Evolutionary conservation across 371 early-diverging fungal species (phyloP).

Genomic region (Mortierella sp.): DNA sequence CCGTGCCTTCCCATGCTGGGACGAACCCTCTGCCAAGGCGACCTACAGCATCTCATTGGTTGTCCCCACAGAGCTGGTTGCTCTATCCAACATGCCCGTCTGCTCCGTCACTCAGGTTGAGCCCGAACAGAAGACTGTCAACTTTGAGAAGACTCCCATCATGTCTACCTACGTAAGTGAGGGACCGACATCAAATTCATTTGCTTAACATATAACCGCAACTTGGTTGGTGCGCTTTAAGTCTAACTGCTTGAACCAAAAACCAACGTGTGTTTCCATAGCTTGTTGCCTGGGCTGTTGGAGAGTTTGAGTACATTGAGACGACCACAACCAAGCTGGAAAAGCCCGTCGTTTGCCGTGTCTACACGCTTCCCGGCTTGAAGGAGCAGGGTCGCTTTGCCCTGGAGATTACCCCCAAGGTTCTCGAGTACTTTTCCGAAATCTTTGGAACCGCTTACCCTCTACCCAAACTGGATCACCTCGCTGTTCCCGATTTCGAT

Average conservation of each 20-base stretch:
- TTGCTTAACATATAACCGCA: too few species aligned
- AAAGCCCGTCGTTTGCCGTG: constrained; percentile 75
- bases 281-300: constrained; percentile 91
- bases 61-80: constrained; percentile 71
- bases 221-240: too few species aligned
- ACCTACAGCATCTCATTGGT: constrained; percentile 84
- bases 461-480: constrained; percentile 87
- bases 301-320: constrained; percentile 91
- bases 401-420: constrained; percentile 75
- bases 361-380: constrained; percentile 80
- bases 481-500: constrained; percentile 91
- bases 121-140: constrained; percentile 59
- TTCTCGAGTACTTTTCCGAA: constrained; percentile 81
- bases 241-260: too few species aligned
- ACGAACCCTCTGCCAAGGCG: constrained; percentile 91
- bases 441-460: constrained; percentile 89
- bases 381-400: constrained; percentile 81
- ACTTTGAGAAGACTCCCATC: constrained; percentile 84
- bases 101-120: constrained; percentile 42
- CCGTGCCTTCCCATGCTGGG: constrained; percentile 93
- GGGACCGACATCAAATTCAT: too few species aligned
- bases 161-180: constrained; percentile 87
- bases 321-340: constrained; percentile 69
- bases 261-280: constrained; percentile 25
- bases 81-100: constrained; percentile 91